Base-by-base conservation (phyloP, 805 yeast species). In the Lipomyces oligophaga region DNA sequence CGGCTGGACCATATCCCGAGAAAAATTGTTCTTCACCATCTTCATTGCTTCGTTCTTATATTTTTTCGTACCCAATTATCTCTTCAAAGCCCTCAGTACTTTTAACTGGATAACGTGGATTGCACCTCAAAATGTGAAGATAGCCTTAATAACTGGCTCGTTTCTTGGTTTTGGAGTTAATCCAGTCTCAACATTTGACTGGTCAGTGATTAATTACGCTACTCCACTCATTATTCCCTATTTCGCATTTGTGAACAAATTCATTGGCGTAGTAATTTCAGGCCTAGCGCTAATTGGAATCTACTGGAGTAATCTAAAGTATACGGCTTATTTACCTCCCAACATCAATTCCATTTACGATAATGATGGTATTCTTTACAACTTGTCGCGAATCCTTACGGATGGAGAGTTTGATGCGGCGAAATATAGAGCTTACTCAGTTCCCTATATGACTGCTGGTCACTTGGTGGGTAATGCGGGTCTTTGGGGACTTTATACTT, bases 41-140 rank as follows among this genome's bases (percentile, higher is more conserved):
- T 67, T 76, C 45, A 33, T 58, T 16, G 58, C 59, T 19, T 64
- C 73, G 10, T 71, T 75, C 51, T 50, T 70, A 3, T 80, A 78
- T 71, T 72, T 75, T 55, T 80, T 79, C 76, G 58, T 81, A 49
- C 85, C 85, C 13, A 81, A 76, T 34, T 80, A 68, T 60, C 65
- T 82, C 33, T 77, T 78, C 64, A 71, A 72, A 24, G 83, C 78
- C 13, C 66, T 83, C 47, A 73, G 83, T 1, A 69, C 72, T 1
- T 73, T 73, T 50, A 77, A 73, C 54, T 68, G 72, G 71, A 69
- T 65, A 32, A 71, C 76, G 3, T 79, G 83, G 82, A 78, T 78
- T 38, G 62, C 64, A 3, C 82, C 81, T 11, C 49, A 70, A 31
- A 77, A 75, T 58, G 65, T 71, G 47, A 70, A 71, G 54, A 60